Evolutionary conservation across 148 eudicot genomes (phyloP).

Genomic region (Vaccinium darrowii): DNA sequence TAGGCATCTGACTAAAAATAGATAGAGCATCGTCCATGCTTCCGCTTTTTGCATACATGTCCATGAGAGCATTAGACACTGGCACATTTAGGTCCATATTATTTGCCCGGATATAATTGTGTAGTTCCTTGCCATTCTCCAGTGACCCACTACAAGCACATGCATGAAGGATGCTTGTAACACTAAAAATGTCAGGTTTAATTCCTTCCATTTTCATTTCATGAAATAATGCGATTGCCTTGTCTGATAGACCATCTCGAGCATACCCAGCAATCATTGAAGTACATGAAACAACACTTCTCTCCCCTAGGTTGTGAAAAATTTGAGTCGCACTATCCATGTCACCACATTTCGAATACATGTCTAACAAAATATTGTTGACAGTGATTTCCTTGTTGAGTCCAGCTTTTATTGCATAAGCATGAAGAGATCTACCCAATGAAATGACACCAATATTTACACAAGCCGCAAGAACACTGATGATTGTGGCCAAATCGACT

Average conservation of each 20-base stretch:
- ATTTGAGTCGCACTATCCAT: conserved; percentile 30
- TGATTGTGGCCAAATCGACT: conserved; percentile 49
- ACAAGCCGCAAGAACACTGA: conserved; percentile 51
- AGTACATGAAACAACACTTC: conserved; percentile 59
- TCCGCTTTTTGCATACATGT: conserved; percentile 74
- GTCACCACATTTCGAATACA: conserved; percentile 66
- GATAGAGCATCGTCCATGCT: conserved; percentile 54
- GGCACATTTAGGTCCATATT: conserved; percentile 34
- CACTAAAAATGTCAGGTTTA: conserved; percentile 38
- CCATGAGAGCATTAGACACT: conserved; percentile 58
- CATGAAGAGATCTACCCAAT: conserved; percentile 41
- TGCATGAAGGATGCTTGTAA: conserved; percentile 56
- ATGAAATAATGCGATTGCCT: conserved; percentile 50
- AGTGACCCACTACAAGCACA: conserved; percentile 54
- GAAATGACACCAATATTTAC: conserved; percentile 25
- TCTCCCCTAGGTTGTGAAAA: conserved; percentile 46
- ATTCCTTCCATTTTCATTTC: conserved; percentile 49
- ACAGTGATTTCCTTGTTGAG: conserved; percentile 39
- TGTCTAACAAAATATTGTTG: conserved; percentile 47
- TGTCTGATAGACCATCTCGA: conserved; percentile 37
- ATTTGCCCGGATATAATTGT: conserved; percentile 40
- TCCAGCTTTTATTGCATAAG: conserved; percentile 45
- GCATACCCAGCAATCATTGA: conserved; percentile 59
- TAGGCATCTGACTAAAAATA: conserved; percentile 39
- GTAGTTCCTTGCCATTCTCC: conserved; percentile 50